phyloP scores from a whole-genome alignment of 805 yeast genomes.

The Starmerella stigmatis region DNA sequence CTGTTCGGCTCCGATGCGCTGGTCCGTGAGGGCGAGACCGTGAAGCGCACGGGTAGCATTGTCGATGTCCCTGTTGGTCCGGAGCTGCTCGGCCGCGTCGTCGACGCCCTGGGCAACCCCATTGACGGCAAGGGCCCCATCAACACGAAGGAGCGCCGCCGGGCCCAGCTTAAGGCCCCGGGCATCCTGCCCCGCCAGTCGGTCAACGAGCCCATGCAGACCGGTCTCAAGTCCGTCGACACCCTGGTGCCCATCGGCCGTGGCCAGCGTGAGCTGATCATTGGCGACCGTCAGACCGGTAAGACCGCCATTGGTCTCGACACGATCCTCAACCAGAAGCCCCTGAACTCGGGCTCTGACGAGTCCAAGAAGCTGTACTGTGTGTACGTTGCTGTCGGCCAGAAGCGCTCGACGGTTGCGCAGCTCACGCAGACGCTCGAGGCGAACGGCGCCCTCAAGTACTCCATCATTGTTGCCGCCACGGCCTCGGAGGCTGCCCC shows the following conservation, averaged over 20 bases:
- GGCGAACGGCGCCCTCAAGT: conserved; percentile 95
- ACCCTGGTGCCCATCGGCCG: conserved; percentile 99
- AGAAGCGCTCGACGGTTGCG: conserved; percentile 99
- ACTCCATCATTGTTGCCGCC: conserved; percentile 96
- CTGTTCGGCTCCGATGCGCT: conserved; percentile 98
- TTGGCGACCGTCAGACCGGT: conserved; percentile 99
- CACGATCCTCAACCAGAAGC: conserved; percentile 97
- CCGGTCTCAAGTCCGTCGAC: conserved; percentile 98
- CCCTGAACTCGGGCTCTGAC: conserved; percentile 92
- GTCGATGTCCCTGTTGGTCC: conserved; percentile 99
- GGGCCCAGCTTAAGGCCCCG: conserved; percentile 99
- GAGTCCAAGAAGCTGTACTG: conserved; percentile 98
- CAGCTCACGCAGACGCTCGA: conserved; percentile 98
- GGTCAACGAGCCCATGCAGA: conserved; percentile 98
- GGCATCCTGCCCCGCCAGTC: conserved; percentile 99
- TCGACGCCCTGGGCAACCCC: conserved; percentile 98
- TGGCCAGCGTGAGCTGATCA: conserved; percentile 99
- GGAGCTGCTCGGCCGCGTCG: conserved; percentile 95
- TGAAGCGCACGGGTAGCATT: conserved; percentile 98
- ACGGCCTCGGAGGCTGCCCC: conserved; percentile 99
- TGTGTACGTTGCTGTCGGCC: conserved; percentile 99
- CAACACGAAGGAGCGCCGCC: conserved; percentile 67
- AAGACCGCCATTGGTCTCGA: conserved; percentile 98
- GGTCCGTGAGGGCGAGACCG: conserved; percentile 99
- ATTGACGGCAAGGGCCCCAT: conserved; percentile 99